Evolutionary conservation across 2,329 filamentous ascomycete genomes (phyloP), one percentile per base, ranked within the genome.

Genomic region (Hypoxylon sp.): DNA sequence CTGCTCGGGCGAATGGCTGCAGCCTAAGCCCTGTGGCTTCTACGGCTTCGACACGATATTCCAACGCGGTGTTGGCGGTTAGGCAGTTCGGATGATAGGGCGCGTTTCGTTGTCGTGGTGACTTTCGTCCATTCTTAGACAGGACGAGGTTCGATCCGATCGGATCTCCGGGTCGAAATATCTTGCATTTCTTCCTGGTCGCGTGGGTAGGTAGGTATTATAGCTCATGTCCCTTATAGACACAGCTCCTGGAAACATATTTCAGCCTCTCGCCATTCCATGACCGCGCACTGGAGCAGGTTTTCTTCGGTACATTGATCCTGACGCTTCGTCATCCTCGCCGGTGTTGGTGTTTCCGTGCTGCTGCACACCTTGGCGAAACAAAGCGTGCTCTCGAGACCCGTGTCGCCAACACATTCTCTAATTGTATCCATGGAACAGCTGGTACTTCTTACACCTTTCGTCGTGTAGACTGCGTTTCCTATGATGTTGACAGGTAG

Each of bases 231-330:
- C 22, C 22, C 26, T 58, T 50, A 71, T 11, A 73, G 64, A 60
- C 71, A 73, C 6, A 72, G 59, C 44, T 68, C 52, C 44, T 72
- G 68, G 43, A 72, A 72, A 43, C 71, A 73, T 13, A 66, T 59
- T 59, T 70, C 65, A 22, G 71, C 65, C 37, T 72, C 64, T 32
- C 65, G 63, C 71, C 66, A 70, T 52, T 72, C 69, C 56, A 59
- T 56, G 39, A 70, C 67, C n/a, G 70, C 57, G 44, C 71, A 72
- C 52, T 70, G 57, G 20, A 70, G 58, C 24, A 73, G 58, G 59
- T 72, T 73, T 5, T 73, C 69, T 54, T 72, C 70, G 28, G 66
- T 72, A 67, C 70, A 73, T 17, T 68, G 41, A 50, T 66, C 68
- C 39, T 72, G 61, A 17, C 71, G 71, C 52, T 72, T 73, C 13